phyloP scores from a whole-genome alignment of 805 yeast species.

The Wickerhamomyces rabaulensis region DNA sequence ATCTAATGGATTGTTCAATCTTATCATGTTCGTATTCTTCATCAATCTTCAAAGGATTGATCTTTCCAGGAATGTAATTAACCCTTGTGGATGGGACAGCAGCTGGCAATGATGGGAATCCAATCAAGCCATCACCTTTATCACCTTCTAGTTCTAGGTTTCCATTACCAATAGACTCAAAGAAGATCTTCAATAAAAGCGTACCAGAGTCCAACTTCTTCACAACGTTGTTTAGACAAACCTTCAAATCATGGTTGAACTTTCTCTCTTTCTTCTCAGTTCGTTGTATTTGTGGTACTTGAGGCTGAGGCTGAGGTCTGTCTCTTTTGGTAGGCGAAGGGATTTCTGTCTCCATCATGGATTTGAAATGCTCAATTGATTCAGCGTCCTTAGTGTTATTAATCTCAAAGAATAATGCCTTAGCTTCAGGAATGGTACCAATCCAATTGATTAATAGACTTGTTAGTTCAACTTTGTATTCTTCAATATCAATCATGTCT shows the following conservation, averaged over 20 bases:
- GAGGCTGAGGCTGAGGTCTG: not conserved
- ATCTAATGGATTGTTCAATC: slow-evolving; percentile 12
- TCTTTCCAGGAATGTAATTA: slow-evolving; percentile 13
- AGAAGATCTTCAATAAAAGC: slow-evolving; percentile 21
- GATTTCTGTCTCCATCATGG: not conserved
- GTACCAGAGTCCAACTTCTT: slow-evolving; percentile 22
- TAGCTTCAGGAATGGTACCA: slow-evolving; percentile 57
- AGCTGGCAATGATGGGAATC: not conserved
- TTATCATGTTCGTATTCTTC: slow-evolving; percentile 13
- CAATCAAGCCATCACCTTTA: not conserved
- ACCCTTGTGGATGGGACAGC: not conserved
- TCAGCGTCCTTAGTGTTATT: slow-evolving; percentile 16
- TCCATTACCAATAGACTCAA: slow-evolving; percentile 15
- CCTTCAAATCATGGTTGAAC: slow-evolving; percentile 19
- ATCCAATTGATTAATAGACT: slow-evolving; percentile 61
- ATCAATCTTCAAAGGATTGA: slow-evolving; percentile 14
- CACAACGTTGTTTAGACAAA: slow-evolving; percentile 19
- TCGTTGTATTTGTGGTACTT: not conserved
- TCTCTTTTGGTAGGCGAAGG: not conserved
- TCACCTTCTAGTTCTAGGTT: slow-evolving; percentile 4
- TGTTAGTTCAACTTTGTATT: slow-evolving; percentile 55
- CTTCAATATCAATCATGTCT: slow-evolving; percentile 41
- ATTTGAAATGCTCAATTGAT: slow-evolving; percentile 1
- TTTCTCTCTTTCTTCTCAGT: slow-evolving; percentile 10
- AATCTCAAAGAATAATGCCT: slow-evolving; percentile 44